Evolutionary conservation across 768 basidiomycete genomes (phyloP), one percentile per base, ranked within the genome.

Genomic region (Lentinula detonsa): DNA sequence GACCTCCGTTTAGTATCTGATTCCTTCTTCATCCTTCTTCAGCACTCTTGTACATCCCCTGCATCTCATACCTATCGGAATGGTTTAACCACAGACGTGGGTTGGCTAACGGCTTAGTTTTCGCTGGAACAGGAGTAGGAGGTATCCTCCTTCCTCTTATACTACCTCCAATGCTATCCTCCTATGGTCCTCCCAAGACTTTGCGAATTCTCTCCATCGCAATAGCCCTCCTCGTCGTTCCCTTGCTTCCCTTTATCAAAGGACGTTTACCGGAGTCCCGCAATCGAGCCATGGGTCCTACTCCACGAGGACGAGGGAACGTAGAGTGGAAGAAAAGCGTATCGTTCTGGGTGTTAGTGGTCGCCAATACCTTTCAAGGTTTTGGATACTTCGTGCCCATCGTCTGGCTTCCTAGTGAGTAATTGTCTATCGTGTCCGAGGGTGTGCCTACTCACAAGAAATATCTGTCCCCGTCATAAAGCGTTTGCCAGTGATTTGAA

Each of bases 61-160:
- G 67, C 51, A 57, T 73, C 39, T 62, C 64, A 10, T 70, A 68
- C 57, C 55, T 73, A 45, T 66, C 71, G 15, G 71, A 74, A 52
- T 73, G 73, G 71, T 74, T 75, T 57, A 65, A 70, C 18, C 49
- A 63, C 18, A 66, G 69, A 2, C 64, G 71, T 9, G 72, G 71
- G 5, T 61, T 73, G 23, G 72, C 73, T 7, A 71, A 69, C 39
- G 72, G 73, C 6, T 66, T 71, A 43, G 65, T 73, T 15, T 72
- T 71, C 42, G 72, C 69, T 40, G 72, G 71, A 8, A 70, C 72
- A 13, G 63, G 67, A 11, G 57, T 62, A 5, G 72, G 69, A 31
- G 73, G 73, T 10, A 53, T 72, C 16, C 40, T 70, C 18, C 59
- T 72, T 13, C 72, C 72, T 1, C 63, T 73, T 31, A 63, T 69